Percentiles rank a stretch among this genome's conserved stretches.
phyloP scores from a whole-genome alignment of 1,284 basidiomycete species.

The Pisolithus thermaeus region DNA sequence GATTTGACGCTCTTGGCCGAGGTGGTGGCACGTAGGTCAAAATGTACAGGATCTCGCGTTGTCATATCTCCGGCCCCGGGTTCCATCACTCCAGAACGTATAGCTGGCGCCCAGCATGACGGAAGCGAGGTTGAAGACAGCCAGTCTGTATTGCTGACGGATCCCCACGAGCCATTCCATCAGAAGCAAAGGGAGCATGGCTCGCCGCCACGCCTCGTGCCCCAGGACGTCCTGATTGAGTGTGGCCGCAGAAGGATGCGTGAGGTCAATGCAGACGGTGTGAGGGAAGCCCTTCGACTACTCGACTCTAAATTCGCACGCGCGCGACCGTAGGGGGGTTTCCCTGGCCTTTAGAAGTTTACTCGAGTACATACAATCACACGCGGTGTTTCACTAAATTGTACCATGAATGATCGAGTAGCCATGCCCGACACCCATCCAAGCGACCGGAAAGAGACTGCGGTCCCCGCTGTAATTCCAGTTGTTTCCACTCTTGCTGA shows the following conservation, averaged over 20 bases:
- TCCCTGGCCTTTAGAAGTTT: background rate
- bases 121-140: slow-evolving; percentile 13
- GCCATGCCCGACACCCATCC: background rate
- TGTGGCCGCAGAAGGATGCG: slow-evolving; percentile 59
- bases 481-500: slow-evolving; percentile 18
- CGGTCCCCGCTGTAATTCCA: slow-evolving; percentile 2
- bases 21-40: slow-evolving; percentile 79
- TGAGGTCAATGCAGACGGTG: slow-evolving; percentile 73
- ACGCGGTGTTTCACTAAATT: background rate
- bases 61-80: slow-evolving; percentile 57
- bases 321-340: slow-evolving; percentile 15
- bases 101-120: slow-evolving; percentile 14
- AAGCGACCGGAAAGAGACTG: background rate
- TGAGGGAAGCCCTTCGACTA: slow-evolving; percentile 71
- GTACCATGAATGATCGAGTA: background rate
- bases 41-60: slow-evolving; percentile 69
- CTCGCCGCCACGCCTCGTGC: slow-evolving; percentile 48
- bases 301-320: slow-evolving; percentile 65
- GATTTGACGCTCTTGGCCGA: slow-evolving; percentile 80
- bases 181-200: slow-evolving; percentile 38
- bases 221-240: slow-evolving; percentile 53
- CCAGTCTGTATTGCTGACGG: slow-evolving; percentile 40
- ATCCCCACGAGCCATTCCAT: slow-evolving; percentile 49
- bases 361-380: background rate
- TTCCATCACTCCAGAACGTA: slow-evolving; percentile 41